Evolutionary conservation across 768 basidiomycete species (phyloP).

Genomic region (Lyophyllum atratum): DNA sequence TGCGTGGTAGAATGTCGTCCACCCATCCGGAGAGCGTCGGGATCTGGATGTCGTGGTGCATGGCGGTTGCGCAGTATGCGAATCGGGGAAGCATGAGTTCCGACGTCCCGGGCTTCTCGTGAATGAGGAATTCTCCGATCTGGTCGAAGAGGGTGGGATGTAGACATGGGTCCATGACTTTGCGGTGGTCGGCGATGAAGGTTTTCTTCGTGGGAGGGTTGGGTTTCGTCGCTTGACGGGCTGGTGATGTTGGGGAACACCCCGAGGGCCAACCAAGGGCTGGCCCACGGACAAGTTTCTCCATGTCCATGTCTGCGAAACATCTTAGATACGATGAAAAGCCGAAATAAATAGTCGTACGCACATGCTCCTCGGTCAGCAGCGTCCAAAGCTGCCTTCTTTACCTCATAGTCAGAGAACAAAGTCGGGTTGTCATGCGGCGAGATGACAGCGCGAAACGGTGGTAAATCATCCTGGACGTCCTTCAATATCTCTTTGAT

Average conservation of each 20-base stretch:
- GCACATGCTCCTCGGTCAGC: constrained; percentile 12
- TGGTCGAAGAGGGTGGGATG: constrained; percentile 32
- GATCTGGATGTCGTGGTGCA: constrained; percentile 50
- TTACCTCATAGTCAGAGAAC: constrained; percentile 22
- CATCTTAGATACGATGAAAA: not conserved
- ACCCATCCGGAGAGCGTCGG: constrained; percentile 40
- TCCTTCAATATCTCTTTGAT: constrained; percentile 29
- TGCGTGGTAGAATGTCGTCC: constrained; percentile 27
- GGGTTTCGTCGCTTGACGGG: constrained; percentile 18
- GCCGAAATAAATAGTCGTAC: not conserved
- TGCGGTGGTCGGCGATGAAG: constrained; percentile 40
- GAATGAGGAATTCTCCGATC: constrained; percentile 43
- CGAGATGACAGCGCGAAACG: constrained; percentile 38
- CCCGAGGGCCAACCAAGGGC: constrained; percentile 24
- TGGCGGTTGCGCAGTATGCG: constrained; percentile 37
- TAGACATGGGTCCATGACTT: constrained; percentile 40
- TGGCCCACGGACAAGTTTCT: constrained; percentile 7
- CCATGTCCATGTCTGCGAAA: constrained; percentile 16
- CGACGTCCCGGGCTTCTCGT: constrained; percentile 30
- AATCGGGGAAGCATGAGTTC: constrained; percentile 40
- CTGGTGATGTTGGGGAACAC: constrained; percentile 25
- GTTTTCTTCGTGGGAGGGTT: constrained; percentile 18
- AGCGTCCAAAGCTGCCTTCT: constrained; percentile 17
- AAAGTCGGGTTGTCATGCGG: constrained; percentile 34
- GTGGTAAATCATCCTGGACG: constrained; percentile 33